phyloP scores from a whole-genome alignment of 805 yeast genomes.

The Metschnikowia aberdeeniae region DNA sequence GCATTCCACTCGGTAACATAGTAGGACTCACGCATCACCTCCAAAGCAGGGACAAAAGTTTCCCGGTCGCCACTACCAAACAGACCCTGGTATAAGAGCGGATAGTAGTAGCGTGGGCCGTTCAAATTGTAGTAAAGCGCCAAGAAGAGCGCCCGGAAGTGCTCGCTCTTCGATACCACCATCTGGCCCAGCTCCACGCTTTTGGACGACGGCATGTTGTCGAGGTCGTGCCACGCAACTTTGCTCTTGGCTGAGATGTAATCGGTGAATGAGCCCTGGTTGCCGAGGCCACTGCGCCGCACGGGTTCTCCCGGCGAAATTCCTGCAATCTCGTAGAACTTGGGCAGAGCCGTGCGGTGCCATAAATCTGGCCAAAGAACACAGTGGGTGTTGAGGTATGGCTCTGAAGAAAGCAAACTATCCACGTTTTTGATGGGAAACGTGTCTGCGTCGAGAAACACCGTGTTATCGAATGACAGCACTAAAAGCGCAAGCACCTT shows the following conservation, averaged over 20 bases:
- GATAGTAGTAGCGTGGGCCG: slow-evolving; percentile 27
- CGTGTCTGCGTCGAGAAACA: slow-evolving; percentile 47
- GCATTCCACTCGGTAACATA: slow-evolving; percentile 19
- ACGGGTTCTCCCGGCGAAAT: slow-evolving; percentile 17
- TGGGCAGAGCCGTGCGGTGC: slow-evolving; percentile 22
- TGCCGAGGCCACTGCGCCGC: slow-evolving; percentile 27
- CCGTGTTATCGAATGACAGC: slow-evolving; percentile 43
- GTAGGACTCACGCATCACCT: slow-evolving; percentile 32
- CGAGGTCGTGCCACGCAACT: slow-evolving; percentile 30
- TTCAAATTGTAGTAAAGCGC: slow-evolving; percentile 33
- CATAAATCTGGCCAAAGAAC: slow-evolving; percentile 24
- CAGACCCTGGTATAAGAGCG: slow-evolving; percentile 33
- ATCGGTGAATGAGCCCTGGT: slow-evolving; percentile 22
- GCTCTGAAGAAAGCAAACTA: slow-evolving; percentile 20
- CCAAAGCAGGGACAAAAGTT: slow-evolving; percentile 36
- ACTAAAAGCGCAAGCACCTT: slow-evolving; percentile 43
- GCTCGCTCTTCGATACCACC: slow-evolving; percentile 31
- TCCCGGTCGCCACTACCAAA: slow-evolving; percentile 36
- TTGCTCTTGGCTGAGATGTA: slow-evolving; percentile 18
- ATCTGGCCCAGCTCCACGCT: slow-evolving; percentile 37
- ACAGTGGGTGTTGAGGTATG: slow-evolving; percentile 14
- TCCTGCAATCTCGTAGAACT: slow-evolving; percentile 19
- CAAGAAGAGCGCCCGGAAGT: slow-evolving; percentile 27
- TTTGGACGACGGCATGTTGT: slow-evolving; percentile 26
- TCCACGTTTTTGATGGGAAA: slow-evolving; percentile 43